These are phyloP conservation scores for Streptanthus diversifolius DNA, from an alignment of 345 rosid species.

Conservation along the genomic window DNA sequence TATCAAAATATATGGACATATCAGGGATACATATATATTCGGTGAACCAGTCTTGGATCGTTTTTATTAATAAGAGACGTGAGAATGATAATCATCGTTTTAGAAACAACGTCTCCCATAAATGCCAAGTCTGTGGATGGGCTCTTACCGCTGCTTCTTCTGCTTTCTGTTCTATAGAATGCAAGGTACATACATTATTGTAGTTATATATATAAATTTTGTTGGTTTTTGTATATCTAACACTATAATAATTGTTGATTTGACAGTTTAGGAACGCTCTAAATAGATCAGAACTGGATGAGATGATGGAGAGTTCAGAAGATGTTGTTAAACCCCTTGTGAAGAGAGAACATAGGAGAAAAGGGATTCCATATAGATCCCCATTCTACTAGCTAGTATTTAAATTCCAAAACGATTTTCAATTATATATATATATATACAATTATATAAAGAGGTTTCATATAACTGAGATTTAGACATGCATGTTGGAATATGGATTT, in stretches of 20 bases:
- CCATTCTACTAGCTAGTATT: conserved; percentile 20
- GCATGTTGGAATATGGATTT: background rate
- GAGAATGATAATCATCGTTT: background rate
- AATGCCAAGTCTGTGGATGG: conserved; percentile 27
- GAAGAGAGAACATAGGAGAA: conserved; percentile 15
- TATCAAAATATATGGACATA: conserved; percentile 12
- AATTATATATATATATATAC: no score
- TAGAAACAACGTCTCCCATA: background rate
- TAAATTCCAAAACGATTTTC: background rate
- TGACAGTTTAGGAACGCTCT: conserved; percentile 4
- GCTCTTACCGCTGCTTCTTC: conserved; percentile 14
- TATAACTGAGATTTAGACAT: background rate
- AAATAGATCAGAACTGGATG: conserved; percentile 10
- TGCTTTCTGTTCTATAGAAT: conserved; percentile 29
- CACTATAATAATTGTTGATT: background rate
- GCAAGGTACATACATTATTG: conserved; percentile 26
- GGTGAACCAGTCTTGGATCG: background rate
- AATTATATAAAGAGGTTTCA: background rate
- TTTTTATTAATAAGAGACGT: conserved; percentile 21
- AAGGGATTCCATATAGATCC: conserved; percentile 21
- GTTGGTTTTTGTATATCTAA: background rate
- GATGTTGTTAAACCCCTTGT: background rate
- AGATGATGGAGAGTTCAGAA: conserved; percentile 10
- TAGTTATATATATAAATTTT: background rate
- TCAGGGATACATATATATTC: conserved; percentile 2